Conservation (phyloP, 2,329 filamentous ascomycete genomes). For the Diaporthe eres region DNA sequence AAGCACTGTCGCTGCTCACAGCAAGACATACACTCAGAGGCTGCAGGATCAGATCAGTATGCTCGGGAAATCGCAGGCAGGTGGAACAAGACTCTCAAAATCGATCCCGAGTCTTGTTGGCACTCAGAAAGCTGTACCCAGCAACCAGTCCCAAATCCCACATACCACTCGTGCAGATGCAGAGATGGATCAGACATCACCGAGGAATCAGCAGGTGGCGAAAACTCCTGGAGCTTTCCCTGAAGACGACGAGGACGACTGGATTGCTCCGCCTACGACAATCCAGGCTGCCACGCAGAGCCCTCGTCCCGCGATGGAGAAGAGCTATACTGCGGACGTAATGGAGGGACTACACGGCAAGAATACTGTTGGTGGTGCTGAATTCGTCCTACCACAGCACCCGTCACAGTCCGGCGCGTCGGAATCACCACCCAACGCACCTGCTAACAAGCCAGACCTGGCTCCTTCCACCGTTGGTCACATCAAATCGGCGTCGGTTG, state of each 20-base stretch:
- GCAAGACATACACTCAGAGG: constrained; percentile 93
- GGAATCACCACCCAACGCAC: constrained; percentile 52
- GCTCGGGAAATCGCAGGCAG: constrained; percentile 71
- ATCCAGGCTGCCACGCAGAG: constrained; percentile 55
- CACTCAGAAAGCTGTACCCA: constrained; percentile 49
- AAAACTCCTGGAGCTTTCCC: constrained; percentile 73
- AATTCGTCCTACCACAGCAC: constrained; percentile 61
- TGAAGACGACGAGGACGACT: constrained; percentile 72
- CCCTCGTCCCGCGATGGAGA: constrained; percentile 68
- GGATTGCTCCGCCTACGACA: constrained; percentile 69
- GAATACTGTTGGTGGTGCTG: constrained; percentile 61
- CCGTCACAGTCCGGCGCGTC: constrained; percentile 48
- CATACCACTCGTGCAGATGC: constrained; percentile 47
- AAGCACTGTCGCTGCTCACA: constrained; percentile 71
- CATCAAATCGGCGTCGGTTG: constrained; percentile 74
- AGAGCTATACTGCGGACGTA: constrained; percentile 73
- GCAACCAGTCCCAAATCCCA: constrained; percentile 49
- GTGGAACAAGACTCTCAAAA: constrained; percentile 62
- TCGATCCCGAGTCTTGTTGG: constrained; percentile 57
- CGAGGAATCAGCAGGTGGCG: constrained; percentile 50
- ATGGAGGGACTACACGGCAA: constrained; percentile 70
- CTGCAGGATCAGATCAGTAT: constrained; percentile 93
- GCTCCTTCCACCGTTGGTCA: constrained; percentile 60
- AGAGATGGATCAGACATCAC: constrained; percentile 49
- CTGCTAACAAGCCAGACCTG: constrained; percentile 49